Conservation (phyloP, 2,329 filamentous ascomycete species). For the Colletotrichum lini region DNA sequence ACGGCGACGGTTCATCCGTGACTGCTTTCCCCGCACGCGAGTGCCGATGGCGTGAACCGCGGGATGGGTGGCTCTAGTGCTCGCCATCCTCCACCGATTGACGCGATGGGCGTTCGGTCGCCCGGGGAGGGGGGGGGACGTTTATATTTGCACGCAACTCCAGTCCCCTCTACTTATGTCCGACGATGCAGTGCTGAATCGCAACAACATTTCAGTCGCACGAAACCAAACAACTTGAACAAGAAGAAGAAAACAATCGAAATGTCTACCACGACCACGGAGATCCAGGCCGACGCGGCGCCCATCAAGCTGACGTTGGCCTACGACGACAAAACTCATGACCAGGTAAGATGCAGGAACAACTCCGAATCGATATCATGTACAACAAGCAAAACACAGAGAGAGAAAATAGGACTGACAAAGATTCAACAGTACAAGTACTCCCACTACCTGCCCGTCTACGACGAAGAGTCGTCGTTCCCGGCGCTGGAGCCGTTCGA, state of each 20-base stretch:
- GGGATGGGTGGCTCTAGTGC: slow-evolving; percentile 1
- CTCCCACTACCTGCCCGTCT: slow-evolving; percentile 52
- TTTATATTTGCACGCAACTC: too few relatives aligned
- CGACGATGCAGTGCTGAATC: too few relatives aligned
- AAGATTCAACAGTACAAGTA: slow-evolving; percentile 49
- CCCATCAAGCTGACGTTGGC: slow-evolving; percentile 28
- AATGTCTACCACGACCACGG: slow-evolving; percentile 89
- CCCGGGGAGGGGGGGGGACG: too few relatives aligned
- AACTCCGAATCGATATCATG: background rate
- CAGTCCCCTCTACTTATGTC: too few relatives aligned
- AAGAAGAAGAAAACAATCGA: slow-evolving; percentile 54
- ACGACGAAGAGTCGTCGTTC: slow-evolving; percentile 49
- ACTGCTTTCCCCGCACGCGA: background rate
- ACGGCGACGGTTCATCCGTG: background rate
- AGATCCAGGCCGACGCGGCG: slow-evolving; percentile 47
- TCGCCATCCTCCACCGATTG: slow-evolving; percentile 19
- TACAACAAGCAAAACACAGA: too few relatives aligned
- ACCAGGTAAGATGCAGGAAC: background rate
- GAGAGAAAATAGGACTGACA: background rate
- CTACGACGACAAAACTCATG: slow-evolving; percentile 29
- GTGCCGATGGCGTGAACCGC: slow-evolving; percentile 8
- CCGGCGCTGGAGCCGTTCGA: slow-evolving; percentile 50
- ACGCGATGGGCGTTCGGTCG: background rate
- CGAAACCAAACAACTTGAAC: background rate
- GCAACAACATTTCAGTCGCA: too few relatives aligned